phyloP scores from a whole-genome alignment of 2,329 filamentous ascomycete genomes.

The Fusarium fracticaudum region DNA sequence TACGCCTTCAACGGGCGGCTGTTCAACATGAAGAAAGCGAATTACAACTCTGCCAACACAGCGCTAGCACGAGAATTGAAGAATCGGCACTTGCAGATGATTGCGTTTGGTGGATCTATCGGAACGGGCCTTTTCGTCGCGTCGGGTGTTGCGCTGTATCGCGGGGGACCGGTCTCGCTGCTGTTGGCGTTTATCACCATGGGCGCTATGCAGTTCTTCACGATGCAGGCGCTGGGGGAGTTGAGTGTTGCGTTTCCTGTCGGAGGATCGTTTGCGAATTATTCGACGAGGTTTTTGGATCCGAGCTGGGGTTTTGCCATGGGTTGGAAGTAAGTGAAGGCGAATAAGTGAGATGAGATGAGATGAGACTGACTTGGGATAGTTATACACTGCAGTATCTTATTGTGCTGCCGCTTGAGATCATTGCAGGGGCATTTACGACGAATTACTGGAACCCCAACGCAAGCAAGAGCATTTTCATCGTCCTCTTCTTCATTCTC shows the following conservation, averaged over 20 bases:
- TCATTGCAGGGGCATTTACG: constrained; percentile 86
- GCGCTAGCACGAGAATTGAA: constrained; percentile 80
- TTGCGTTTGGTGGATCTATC: constrained; percentile 80
- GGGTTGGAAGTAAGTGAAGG: constrained; percentile 78
- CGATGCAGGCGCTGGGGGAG: constrained; percentile 89
- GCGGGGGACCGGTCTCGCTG: constrained; percentile 79
- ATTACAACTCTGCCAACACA: constrained; percentile 79
- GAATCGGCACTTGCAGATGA: constrained; percentile 67
- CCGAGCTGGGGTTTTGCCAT: constrained; percentile 95
- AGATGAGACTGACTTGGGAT: background rate
- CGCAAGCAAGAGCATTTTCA: constrained; percentile 77
- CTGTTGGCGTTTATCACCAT: constrained; percentile 80
- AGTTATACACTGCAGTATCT: constrained; percentile 90
- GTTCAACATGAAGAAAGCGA: constrained; percentile 64
- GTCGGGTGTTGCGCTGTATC: constrained; percentile 75
- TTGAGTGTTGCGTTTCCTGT: constrained; percentile 90
- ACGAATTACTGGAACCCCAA: constrained; percentile 79
- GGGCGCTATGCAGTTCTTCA: constrained; percentile 89
- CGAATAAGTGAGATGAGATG: background rate
- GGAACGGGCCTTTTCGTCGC: constrained; percentile 89
- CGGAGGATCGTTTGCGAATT: constrained; percentile 89
- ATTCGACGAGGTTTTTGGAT: constrained; percentile 92
- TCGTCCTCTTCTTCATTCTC: constrained; percentile 79
- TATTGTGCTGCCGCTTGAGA: constrained; percentile 81
- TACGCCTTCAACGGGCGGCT: constrained; percentile 43